Evolutionary conservation across 441 rosid species (phyloP).

Genomic region (Pelargonium australe): DNA sequence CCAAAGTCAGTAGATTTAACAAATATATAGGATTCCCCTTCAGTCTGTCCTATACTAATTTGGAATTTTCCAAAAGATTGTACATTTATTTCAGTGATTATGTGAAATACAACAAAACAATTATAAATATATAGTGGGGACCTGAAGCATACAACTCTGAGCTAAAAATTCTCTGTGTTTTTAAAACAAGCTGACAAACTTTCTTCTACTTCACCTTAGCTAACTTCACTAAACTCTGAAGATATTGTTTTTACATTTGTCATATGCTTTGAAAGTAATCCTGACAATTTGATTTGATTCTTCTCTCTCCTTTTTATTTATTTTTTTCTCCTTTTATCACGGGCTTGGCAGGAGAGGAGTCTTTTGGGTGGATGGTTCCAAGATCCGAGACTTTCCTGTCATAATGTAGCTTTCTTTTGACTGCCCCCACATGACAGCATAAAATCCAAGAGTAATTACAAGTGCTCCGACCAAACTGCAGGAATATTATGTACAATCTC

Average conservation of each 20-base stretch:
- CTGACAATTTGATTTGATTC: too few relatives aligned
- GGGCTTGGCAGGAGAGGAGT: background rate
- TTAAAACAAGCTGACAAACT: background rate
- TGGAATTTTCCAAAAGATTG: too few relatives aligned
- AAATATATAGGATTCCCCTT: too few relatives aligned
- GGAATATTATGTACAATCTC: background rate
- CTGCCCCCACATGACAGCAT: slow-evolving; percentile 3
- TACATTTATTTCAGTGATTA: too few relatives aligned
- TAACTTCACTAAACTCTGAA: too few relatives aligned
- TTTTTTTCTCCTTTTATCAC: background rate
- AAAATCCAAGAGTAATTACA: background rate
- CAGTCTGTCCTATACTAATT: too few relatives aligned
- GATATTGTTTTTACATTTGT: too few relatives aligned
- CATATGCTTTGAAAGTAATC: too few relatives aligned
- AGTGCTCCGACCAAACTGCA: background rate
- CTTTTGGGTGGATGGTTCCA: slow-evolving; percentile 15
- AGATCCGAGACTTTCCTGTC: slow-evolving; percentile 8
- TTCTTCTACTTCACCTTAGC: too few relatives aligned
- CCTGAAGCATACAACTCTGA: background rate
- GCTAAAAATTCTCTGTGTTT: background rate
- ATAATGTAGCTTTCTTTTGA: background rate
- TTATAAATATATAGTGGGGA: background rate
- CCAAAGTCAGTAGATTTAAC: background rate
- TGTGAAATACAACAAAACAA: background rate
- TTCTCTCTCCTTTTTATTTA: background rate